Base-by-base conservation (phyloP, 148 eudicot genomes). In the Nepenthes mirabilis region DNA sequence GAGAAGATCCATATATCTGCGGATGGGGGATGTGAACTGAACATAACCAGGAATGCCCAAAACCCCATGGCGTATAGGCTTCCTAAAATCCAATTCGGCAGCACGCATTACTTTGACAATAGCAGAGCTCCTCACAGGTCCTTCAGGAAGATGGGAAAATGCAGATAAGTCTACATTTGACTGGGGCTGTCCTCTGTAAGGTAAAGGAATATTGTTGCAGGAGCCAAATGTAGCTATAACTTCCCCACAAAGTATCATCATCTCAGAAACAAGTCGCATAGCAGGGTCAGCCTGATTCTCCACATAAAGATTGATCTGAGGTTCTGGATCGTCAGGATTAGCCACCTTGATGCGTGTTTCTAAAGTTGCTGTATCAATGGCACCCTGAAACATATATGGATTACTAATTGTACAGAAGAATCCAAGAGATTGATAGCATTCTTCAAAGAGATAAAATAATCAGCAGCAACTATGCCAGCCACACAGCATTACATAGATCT, bases 231-330 rank as follows among this genome's bases (percentile, higher is more conserved):
- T 82, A 59, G 99, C 99, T 63, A 89, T 59, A 68, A 75, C 97
- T 75, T 93, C 99, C 60, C 99, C 99, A 67, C 97, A 93, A 37
- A 93, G 89, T 76, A 93, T 77, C 99, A 93, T 93, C 97, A 93
- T 89, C 82, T 93, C 99, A 47, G 95, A 79, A 57, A 93, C 99
- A 73, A 93, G 99, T 36, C 91, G 82, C 95, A 89, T 82, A 14
- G 97, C 95, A 56, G 91, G 89, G 34, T 82, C 88, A 13, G 89
- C 85, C 72, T 86, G 96, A 72, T 93, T 76, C 75, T 89, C 99
- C 40, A 93, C 89, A 73, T 93, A 93, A 13, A 93, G 77, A 70
- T 78, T 89, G 72, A 93, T 93, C 2, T 64, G 65, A 45, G 99
- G 99, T 69, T 93, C 91, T 36, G 90, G 95, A 69, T 84, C 90